Percentiles rank a stretch among this genome's conserved stretches.
Evolutionary conservation across 495 filamentous ascomycete genomes (phyloP).

Genomic region (Physcia stellaris): DNA sequence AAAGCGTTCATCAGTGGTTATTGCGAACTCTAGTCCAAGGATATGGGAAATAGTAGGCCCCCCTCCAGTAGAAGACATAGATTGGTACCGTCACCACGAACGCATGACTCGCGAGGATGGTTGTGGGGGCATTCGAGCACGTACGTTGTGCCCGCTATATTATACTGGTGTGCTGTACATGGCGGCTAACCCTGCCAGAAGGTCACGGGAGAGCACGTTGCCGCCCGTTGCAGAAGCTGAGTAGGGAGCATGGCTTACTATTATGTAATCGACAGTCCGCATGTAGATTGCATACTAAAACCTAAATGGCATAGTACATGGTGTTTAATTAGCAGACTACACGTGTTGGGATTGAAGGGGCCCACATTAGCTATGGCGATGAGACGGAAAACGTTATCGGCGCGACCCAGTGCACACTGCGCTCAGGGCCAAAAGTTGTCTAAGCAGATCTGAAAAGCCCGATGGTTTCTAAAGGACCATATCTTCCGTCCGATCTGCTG

Average conservation of each 20-base stretch:
- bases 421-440: slow-evolving; percentile 47
- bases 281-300: slow-evolving; percentile 66
- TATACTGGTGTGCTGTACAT: too few relatives aligned
- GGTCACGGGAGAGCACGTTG: slow-evolving; percentile 40
- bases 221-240: slow-evolving; percentile 67
- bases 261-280: slow-evolving; percentile 79
- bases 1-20: too few relatives aligned
- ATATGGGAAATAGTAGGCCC: too few relatives aligned
- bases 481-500: slow-evolving; percentile 25
- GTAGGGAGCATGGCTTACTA: slow-evolving; percentile 66
- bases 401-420: slow-evolving; percentile 50
- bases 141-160: too few relatives aligned
- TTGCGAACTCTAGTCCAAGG: too few relatives aligned
- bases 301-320: too few relatives aligned
- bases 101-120: slow-evolving; percentile 28
- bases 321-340: too few relatives aligned
- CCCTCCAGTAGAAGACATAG: slow-evolving; percentile 37
- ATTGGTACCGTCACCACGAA: slow-evolving; percentile 31
- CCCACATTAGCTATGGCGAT: slow-evolving; percentile 49
- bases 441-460: slow-evolving; percentile 59
- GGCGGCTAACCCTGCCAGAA: slow-evolving; percentile 31
- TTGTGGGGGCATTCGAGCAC: too few relatives aligned
- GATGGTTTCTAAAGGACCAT: slow-evolving; percentile 52
- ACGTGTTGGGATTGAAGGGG: too few relatives aligned
- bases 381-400: slow-evolving; percentile 44